Conservation (phyloP, 192 early-diverging fungal genomes). For the Entrophospora sp. region DNA sequence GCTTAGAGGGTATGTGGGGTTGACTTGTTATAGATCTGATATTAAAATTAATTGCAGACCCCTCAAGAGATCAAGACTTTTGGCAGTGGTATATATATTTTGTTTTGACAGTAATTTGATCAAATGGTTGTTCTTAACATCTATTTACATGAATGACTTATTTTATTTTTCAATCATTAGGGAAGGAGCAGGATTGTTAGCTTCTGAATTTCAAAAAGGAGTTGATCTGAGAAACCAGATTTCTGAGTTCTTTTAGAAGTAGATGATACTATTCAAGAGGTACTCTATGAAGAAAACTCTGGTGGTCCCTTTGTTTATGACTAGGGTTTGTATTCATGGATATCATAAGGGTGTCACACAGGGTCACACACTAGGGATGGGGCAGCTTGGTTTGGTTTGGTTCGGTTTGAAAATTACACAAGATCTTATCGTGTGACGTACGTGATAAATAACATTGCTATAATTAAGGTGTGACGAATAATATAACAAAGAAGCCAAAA, state of each 20-base stretch:
- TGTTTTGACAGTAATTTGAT: background rate
- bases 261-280: background rate
- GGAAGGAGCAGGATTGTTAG: background rate
- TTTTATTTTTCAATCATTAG: background rate
- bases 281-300: background rate
- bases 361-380: too few relatives aligned
- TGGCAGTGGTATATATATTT: conserved; percentile 1
- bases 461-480: too few relatives aligned
- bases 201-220: background rate
- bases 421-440: too few relatives aligned
- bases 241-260: background rate
- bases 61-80: background rate
- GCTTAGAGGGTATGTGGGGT: background rate
- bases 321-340: too few relatives aligned
- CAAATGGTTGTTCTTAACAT: background rate
- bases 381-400: too few relatives aligned
- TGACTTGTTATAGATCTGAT: background rate
- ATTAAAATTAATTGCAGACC: background rate
- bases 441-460: too few relatives aligned
- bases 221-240: background rate
- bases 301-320: background rate
- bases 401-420: too few relatives aligned
- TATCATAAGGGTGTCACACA: too few relatives aligned
- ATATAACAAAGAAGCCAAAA: too few relatives aligned
- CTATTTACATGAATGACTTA: background rate